Base-by-base conservation (phyloP, 2,329 filamentous ascomycete genomes). In the Trichophyton equinum region DNA sequence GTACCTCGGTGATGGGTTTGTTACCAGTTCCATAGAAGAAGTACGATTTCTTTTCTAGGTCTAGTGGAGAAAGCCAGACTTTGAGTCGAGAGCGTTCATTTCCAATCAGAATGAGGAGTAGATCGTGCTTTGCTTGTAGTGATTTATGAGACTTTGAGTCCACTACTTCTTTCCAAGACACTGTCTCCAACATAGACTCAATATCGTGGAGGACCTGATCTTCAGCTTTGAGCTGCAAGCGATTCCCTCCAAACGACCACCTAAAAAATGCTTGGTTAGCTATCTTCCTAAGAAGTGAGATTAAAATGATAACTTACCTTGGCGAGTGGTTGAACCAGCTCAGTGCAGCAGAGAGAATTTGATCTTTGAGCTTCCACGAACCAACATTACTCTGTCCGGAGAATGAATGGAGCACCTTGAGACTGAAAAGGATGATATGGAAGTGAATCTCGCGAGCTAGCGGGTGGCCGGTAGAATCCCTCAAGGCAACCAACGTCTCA, bases 211-310 rank as follows among this genome's bases (percentile, higher is more conserved):
- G 81, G 18, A 96, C 78, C 65, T 87, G 87, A 38, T 90, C 84
- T 74, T 99, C 94, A 0, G 95, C 92, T 77, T 95, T 97, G 58
- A 97, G 79, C 71, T 99, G 94, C 15, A 99, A 77, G 57, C 89
- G 83, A 70, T 96, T 99, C 68, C 92, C 94, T 61, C 94, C 94
- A 73, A 94, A 97, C 0, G 94, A 95, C 92, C 94, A 99, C 66
- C 79, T 80, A 64, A 25, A 8, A 9, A 9, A 44, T 59, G 13
- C 42, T 59, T 60, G 70, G 59, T 65, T 61, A 65, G 57, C 42
- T 46, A 55, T 6, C n/a, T 9, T 38, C 60, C n/a, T 3, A 55
- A 18, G 4, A 3, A 42, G 46, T 47, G 40, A 30, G 27, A 22
- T 18, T 22, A 18, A 40, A 20, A 27, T 22, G 9, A 13, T 51